Conservation (phyloP, 2,329 filamentous ascomycete species). For the Beauveria medogensis region DNA sequence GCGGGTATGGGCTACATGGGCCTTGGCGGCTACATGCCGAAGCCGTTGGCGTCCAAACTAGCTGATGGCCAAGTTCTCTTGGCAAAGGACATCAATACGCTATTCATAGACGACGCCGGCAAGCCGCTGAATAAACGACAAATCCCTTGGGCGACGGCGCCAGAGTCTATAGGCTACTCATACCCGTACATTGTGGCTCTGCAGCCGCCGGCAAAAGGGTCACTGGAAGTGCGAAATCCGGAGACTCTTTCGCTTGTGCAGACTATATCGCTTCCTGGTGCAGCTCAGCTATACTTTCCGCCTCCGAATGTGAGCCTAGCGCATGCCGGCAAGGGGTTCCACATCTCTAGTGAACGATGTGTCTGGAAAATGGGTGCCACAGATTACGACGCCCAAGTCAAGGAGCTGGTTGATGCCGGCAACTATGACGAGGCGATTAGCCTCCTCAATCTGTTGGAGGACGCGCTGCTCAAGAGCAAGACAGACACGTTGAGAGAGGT, state of each 20-base stretch:
- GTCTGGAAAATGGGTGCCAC: conserved; percentile 96
- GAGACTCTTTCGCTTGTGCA: conserved; percentile 86
- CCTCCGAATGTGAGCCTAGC: conserved; percentile 90
- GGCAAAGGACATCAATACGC: conserved; percentile 95
- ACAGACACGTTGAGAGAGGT: conserved; percentile 70
- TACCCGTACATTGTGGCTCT: conserved; percentile 92
- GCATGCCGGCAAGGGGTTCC: conserved; percentile 90
- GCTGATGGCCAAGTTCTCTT: conserved; percentile 78
- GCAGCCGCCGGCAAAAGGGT: conserved; percentile 74
- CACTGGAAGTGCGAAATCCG: conserved; percentile 84
- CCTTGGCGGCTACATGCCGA: conserved; percentile 83
- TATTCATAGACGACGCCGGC: conserved; percentile 81
- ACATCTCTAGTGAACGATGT: conserved; percentile 81
- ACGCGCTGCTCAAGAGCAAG: conserved; percentile 81
- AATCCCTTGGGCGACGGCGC: conserved; percentile 84
- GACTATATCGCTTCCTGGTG: conserved; percentile 71
- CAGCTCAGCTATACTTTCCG: conserved; percentile 80
- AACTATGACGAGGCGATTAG: conserved; percentile 89
- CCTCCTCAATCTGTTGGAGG: conserved; percentile 80
- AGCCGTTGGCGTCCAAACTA: conserved; percentile 76
- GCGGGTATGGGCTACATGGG: conserved; percentile 96
- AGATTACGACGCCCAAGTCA: conserved; percentile 83
- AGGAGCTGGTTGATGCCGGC: conserved; percentile 65
- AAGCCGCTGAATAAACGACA: conserved; percentile 76
- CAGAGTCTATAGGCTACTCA: conserved; percentile 88